Evolutionary conservation across 2,329 filamentous ascomycete genomes (phyloP), one percentile per base, ranked within the genome.

Genomic region (Fusarium coicis): DNA sequence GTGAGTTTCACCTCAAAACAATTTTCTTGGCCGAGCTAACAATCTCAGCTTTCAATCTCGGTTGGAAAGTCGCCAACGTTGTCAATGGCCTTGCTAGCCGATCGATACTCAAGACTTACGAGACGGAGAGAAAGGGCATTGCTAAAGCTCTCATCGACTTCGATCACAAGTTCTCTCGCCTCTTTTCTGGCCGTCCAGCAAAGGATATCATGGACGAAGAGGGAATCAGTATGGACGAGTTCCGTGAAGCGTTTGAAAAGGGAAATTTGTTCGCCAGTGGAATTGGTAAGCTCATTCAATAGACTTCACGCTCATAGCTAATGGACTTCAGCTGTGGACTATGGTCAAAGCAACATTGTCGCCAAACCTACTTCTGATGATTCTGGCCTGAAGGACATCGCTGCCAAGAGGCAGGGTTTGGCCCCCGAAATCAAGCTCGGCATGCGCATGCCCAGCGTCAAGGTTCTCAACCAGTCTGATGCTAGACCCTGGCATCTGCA

Each of bases 81-180:
- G 76, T 82, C 30, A 86, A 85, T 60, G 85, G 85, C 6, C 76
- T 85, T 7, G 80, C 84, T 0, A 82, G 84, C 79, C 0, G 80
- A 76, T 63, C 53, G 0, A 81, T 90, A 7, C 80, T 90, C 1
- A 74, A 80, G 23, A 88, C 86, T 0, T 90, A 90, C 67, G 81
- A 87, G 50, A 72, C 73, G 5, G 88, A 90, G 74, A 83, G 92
- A 10, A 85, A 87, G 10, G 84, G 83, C 14, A 87, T 93, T 4
- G 92, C 92, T 0, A 84, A 90, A 70, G 87, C 91, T 43, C 85
- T 94, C 1, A 93, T 94, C 68, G 84, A 86, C 11, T 91, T 92
- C 68, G 90, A 92, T 74, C 87, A 88, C 64, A 84, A 83, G 40
- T 89, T 90, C 72, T 87, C 86, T 10, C 82, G 85, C 3, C 82